These are phyloP conservation scores for Acarospora socialis DNA, from an alignment of 2,329 filamentous ascomycete species.

Conservation along the genomic window DNA sequence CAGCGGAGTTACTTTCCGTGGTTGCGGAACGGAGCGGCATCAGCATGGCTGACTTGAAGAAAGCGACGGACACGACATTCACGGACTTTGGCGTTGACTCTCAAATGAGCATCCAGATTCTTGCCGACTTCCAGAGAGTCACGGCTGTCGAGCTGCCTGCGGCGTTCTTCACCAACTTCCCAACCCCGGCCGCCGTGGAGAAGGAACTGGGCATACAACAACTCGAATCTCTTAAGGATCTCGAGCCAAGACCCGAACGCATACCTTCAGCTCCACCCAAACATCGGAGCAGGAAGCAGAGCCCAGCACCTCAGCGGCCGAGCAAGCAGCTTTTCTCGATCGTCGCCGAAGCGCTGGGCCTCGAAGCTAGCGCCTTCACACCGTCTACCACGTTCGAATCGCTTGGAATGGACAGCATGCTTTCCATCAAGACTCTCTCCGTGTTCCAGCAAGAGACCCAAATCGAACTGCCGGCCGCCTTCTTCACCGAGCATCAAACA, in stretches of 20 bases:
- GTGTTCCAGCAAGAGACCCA: slow-evolving; percentile 2
- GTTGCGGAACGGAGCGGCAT: too few relatives aligned
- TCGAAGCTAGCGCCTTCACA: too few relatives aligned
- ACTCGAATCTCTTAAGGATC: too few relatives aligned
- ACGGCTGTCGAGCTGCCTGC: slow-evolving; percentile 7
- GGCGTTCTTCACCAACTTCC: slow-evolving; percentile 6
- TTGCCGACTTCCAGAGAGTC: slow-evolving; percentile 4
- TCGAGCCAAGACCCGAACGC: too few relatives aligned
- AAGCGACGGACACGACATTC: slow-evolving; percentile 11
- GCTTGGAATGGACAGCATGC: slow-evolving; percentile 10
- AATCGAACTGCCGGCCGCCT: slow-evolving; percentile 8
- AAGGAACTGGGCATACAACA: slow-evolving; percentile 1
- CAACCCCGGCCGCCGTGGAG: slow-evolving; percentile 2
- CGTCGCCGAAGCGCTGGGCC: too few relatives aligned
- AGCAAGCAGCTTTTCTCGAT: too few relatives aligned
- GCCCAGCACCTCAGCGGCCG: too few relatives aligned
- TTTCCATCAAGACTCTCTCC: slow-evolving; percentile 9
- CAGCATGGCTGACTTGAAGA: slow-evolving; percentile 8
- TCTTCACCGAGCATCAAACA: slow-evolving; percentile 6
- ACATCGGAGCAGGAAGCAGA: too few relatives aligned
- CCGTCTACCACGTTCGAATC: slow-evolving; percentile 6
- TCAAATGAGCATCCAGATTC: slow-evolving; percentile 9
- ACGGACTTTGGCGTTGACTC: slow-evolving; percentile 10
- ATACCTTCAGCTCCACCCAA: too few relatives aligned
- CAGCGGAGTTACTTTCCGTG: too few relatives aligned